phyloP scores from a whole-genome alignment of 371 early-diverging fungal genomes.

The Mucor lusitanicus region DNA sequence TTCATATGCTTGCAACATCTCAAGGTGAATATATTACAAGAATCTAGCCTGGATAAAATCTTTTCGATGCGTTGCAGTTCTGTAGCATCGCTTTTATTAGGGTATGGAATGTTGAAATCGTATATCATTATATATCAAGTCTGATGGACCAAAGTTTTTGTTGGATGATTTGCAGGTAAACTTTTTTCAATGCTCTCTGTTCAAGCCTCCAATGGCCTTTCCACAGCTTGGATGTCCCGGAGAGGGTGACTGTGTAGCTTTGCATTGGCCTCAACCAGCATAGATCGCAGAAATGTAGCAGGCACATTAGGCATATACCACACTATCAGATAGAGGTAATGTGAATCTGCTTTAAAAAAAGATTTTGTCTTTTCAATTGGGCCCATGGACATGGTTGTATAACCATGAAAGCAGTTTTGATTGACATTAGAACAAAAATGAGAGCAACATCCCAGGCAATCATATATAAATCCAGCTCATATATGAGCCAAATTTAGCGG shows the following conservation, averaged over 20 bases:
- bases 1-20: neutral
- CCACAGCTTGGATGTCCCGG: neutral
- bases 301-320: too few relatives aligned
- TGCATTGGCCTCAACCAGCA: neutral
- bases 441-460: too few relatives aligned
- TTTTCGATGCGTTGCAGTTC: slow-evolving; percentile 38
- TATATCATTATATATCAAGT: slow-evolving; percentile 47
- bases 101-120: slow-evolving; percentile 67
- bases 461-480: too few relatives aligned
- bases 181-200: neutral
- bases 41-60: slow-evolving; percentile 42
- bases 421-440: too few relatives aligned
- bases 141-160: neutral
- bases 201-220: neutral
- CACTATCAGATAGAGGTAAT: too few relatives aligned
- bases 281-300: too few relatives aligned
- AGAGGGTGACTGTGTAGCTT: neutral
- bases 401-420: too few relatives aligned
- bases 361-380: too few relatives aligned
- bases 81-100: slow-evolving; percentile 23
- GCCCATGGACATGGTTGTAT: too few relatives aligned
- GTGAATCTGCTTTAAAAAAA: too few relatives aligned
- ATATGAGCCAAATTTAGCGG: too few relatives aligned
- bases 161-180: neutral
- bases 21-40: slow-evolving; percentile 31